phyloP scores from a whole-genome alignment of 495 filamentous ascomycete genomes.

The Tuber indicum region DNA sequence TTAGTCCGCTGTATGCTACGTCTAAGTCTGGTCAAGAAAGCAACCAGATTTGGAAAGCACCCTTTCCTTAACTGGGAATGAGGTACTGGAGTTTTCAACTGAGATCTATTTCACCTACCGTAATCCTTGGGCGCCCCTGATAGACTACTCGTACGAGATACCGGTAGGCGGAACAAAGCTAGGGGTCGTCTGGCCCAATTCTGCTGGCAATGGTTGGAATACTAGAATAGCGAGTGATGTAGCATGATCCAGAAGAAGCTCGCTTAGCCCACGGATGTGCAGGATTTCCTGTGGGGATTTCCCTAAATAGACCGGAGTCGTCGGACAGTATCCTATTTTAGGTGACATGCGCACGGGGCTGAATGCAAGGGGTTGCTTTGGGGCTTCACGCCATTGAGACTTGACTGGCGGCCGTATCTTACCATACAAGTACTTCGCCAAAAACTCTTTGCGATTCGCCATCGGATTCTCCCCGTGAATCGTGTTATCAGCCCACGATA shows the following conservation, averaged over 20 bases:
- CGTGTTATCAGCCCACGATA: too few relatives aligned
- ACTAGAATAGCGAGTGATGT: neutral
- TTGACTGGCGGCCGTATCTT: too few relatives aligned
- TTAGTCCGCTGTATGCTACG: neutral
- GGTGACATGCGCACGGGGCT: neutral
- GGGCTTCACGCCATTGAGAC: too few relatives aligned
- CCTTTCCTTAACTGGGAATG: neutral
- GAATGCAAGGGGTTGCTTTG: neutral
- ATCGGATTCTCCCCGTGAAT: too few relatives aligned
- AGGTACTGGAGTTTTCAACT: neutral
- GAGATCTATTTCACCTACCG: neutral
- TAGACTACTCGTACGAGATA: neutral
- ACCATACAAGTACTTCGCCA: too few relatives aligned
- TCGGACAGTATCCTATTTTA: neutral
- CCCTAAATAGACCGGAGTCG: neutral
- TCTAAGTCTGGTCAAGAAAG: neutral
- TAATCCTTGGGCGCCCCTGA: neutral
- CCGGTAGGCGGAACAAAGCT: neutral
- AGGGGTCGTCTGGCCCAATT: neutral
- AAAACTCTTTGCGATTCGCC: too few relatives aligned
- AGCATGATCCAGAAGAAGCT: neutral
- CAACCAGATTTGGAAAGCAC: neutral
- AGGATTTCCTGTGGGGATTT: neutral
- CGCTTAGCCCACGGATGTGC: neutral
- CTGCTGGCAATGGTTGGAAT: neutral